Percentiles rank a stretch among this genome's conserved stretches.
Conservation (phyloP, 1,284 basidiomycete species). For the Trichosporon ovoides region DNA sequence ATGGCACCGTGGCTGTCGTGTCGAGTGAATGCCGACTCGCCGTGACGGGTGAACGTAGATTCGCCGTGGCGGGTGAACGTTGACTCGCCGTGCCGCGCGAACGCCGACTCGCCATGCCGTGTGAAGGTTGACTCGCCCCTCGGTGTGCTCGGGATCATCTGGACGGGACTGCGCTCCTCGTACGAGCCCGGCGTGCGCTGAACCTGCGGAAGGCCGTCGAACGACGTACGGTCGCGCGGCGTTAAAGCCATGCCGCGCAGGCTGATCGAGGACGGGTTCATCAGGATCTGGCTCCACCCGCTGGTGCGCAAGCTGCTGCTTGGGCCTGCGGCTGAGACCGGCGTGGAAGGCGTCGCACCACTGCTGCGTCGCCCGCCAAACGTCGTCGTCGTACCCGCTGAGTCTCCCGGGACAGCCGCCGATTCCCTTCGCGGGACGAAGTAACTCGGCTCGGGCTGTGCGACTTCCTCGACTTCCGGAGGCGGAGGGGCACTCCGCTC, state of each 20-base stretch:
- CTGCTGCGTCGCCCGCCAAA: not conserved
- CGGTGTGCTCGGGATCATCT: constrained; percentile 14
- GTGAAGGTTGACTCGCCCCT: too few species aligned
- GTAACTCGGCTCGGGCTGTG: constrained; percentile 43
- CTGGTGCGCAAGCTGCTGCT: constrained; percentile 30
- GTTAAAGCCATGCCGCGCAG: constrained; percentile 32
- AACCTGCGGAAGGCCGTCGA: constrained; percentile 17
- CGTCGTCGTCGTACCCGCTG: too few species aligned
- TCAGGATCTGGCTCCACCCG: constrained; percentile 41
- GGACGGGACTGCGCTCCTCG: constrained; percentile 13
- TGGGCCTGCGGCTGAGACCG: constrained; percentile 8
- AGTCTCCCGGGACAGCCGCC: too few species aligned
- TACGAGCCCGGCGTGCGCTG: not conserved
- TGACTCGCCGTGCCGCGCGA: constrained; percentile 1
- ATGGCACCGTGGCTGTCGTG: not conserved
- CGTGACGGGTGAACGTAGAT: too few species aligned
- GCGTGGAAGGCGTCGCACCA: constrained; percentile 5
- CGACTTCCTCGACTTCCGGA: constrained; percentile 16
- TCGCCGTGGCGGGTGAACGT: too few species aligned
- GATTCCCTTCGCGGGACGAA: constrained; percentile 32
- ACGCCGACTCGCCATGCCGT: not conserved
- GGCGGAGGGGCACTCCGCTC: constrained; percentile 21
- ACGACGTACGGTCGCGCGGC: constrained; percentile 33
- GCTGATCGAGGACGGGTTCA: constrained; percentile 36
- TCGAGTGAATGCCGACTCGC: too few species aligned